Evolutionary conservation across 306 rosid species (phyloP).

Genomic region (Rubus idaeus): DNA sequence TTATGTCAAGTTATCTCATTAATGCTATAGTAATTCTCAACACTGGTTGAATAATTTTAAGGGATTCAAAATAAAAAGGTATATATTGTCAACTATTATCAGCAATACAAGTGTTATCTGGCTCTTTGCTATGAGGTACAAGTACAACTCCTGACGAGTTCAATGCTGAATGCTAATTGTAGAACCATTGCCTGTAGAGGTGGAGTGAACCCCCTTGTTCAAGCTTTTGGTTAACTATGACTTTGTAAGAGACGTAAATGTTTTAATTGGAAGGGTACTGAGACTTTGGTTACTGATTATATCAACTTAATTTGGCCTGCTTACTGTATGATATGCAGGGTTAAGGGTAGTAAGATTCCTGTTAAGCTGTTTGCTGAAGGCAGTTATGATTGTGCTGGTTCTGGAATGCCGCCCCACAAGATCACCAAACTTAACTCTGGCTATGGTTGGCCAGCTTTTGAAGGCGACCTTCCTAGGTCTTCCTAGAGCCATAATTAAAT

Average conservation of each 20-base stretch:
- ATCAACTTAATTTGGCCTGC: constrained; percentile 2
- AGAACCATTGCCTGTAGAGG: too few relatives aligned
- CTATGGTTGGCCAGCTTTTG: constrained; percentile 61
- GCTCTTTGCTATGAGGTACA: too few relatives aligned
- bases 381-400: constrained; percentile 49
- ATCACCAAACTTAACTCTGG: constrained; percentile 62
- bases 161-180: too few relatives aligned
- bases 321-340: constrained; percentile 11
- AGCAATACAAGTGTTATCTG: not conserved
- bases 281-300: not conserved
- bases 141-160: too few relatives aligned
- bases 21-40: too few relatives aligned
- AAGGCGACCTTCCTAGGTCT: constrained; percentile 37
- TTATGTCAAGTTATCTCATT: too few relatives aligned
- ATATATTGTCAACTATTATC: not conserved
- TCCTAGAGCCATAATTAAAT: constrained; percentile 34
- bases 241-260: not conserved
- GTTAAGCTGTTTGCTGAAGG: constrained; percentile 29
- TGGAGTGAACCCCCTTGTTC: too few relatives aligned
- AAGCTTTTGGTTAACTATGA: too few relatives aligned
- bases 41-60: too few relatives aligned
- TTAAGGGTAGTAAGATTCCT: not conserved
- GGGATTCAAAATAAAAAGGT: too few relatives aligned
- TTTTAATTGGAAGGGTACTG: not conserved
- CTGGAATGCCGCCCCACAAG: constrained; percentile 53